Base-by-base conservation (phyloP, 306 rosid species). In the Sechiopsis laciniata region DNA sequence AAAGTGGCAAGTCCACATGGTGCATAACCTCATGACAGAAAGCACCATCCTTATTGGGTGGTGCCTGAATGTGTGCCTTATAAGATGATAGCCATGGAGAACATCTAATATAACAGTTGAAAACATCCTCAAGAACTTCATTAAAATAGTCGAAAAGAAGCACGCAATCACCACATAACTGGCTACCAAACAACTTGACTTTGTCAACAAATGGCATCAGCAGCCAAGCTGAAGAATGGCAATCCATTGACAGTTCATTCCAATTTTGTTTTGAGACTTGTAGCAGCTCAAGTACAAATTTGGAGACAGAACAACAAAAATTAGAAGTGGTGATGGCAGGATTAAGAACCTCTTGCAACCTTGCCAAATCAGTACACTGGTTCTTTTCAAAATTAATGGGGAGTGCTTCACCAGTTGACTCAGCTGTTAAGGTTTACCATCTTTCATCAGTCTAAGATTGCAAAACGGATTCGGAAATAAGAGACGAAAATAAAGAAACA, bases 121-220 rank as follows among this genome's bases (percentile, higher is more conserved):
- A 74, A 52, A 75, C 77, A 63, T 87, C 81, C 32, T 56, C 82
- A 71, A 87, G 85, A 72, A 73, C 83, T 81, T 90, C 90, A 19
- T 80, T 82, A 51, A 79, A 70, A 78, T 75, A 81, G 73, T 90
- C 89, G 59, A 76, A 76, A 76, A 93, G 54, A 42, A 85, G 77
- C 77, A 17, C 61, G 6, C 79, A 74, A 45, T 80, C 72, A 50
- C 73, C 45, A 37, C 58, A 77, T 64, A 81, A 65, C 76, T 85
- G 78, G 78, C 59, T 53, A 11, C 64, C 70, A 64, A 79, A 82
- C 73, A 81, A 35, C 74, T 83, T 85, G 55, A 74, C 63, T 67
- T 88, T 80, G 58, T 84, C 78, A 59, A 86, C 77, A 68, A 82
- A 80, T 32, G 75, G 79, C 63, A 79, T 77, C 42, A 63, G 69